Evolutionary conservation across 1,284 basidiomycete genomes (phyloP), one percentile per base, ranked within the genome.

Genomic region (Rhodotorula sp.): DNA sequence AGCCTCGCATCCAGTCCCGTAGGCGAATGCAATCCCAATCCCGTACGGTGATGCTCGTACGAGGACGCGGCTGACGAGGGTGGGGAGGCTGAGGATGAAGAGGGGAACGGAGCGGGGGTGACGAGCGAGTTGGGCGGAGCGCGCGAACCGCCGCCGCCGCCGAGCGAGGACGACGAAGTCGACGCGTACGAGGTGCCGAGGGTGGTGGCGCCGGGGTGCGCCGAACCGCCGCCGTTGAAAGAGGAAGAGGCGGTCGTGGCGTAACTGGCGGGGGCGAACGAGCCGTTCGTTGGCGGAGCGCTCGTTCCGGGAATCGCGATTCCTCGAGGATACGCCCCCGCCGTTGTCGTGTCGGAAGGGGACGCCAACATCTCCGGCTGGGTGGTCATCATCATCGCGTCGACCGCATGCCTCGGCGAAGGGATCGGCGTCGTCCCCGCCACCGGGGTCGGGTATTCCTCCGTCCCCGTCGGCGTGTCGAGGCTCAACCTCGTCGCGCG

Each of bases 401-500:
- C 58, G 10, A 59, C 26, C 26, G 61, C 39, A 34, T 58, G 62
- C 7, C 64, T 46, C 15, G 67, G 70, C 7, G 70, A 68, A 47
- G 65, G 60, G 23, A 61, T 57, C 16, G 70, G 70, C 15, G 57
- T 64, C 29, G 63, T 61, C 1, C 58, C 65, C 20, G 46, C 12
- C 23, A 64, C 49, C 16, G 69, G 69, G 16, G 69, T 71, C 16
- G 49, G 62, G 20, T 58, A 29, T 16, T 29, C 39, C 39, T 43
- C 60, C 5, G 49, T 52, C 26, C 23, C 29, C 29, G 87, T 87
- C 14, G 74, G 73, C 15, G 61, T 68, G 7, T 73, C 72, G 61
- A 71, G 43, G n/a, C 52, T 64, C 12, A 81, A 86, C 74, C 87
- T 85, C 0, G 87, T 89, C 26, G 86, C 86, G 0, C 87, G 87